Conservation (phyloP, 257 asterid genomes). For the Misopates orontium region DNA sequence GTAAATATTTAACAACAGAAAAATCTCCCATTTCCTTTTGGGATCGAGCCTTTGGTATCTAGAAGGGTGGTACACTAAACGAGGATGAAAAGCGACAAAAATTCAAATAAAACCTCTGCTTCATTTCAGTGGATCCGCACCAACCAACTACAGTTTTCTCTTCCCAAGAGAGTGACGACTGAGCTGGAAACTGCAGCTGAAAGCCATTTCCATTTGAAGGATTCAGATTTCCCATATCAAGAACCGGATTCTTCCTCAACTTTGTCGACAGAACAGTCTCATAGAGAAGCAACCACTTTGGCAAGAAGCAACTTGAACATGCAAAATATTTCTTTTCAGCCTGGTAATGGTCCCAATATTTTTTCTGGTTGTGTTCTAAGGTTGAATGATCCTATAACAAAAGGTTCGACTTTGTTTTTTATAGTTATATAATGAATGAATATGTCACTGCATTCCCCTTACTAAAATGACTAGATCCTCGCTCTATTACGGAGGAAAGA, state of each 20-base stretch:
- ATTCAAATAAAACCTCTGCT: conserved; percentile 30
- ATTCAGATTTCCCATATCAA: conserved; percentile 41
- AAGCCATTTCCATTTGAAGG: conserved; percentile 31
- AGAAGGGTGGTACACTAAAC: conserved; percentile 15
- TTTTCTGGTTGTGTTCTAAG: too few species aligned
- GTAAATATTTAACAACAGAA: conserved; percentile 15
- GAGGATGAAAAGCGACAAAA: conserved; percentile 52
- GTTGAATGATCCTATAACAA: too few species aligned
- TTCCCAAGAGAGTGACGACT: conserved; percentile 30
- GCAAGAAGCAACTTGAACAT: conserved; percentile 33
- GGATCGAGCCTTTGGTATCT: conserved; percentile 14
- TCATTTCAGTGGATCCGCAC: conserved; percentile 46
- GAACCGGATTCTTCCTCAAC: conserved; percentile 56
- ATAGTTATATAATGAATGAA: not conserved
- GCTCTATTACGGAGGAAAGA: too few species aligned
- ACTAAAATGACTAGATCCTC: too few species aligned
- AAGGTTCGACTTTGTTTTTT: too few species aligned
- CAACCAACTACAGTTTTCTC: conserved; percentile 36
- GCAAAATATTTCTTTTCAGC: conserved; percentile 40
- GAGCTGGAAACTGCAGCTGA: conserved; percentile 29
- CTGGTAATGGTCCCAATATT: conserved; percentile 36
- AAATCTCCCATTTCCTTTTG: not conserved
- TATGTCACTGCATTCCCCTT: too few species aligned
- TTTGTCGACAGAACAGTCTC: conserved; percentile 48
- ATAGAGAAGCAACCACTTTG: conserved; percentile 34